Percentiles rank a stretch among this genome's conserved stretches.
Evolutionary conservation across 495 filamentous ascomycete species (phyloP).

Genomic region (Bacidia rubella): DNA sequence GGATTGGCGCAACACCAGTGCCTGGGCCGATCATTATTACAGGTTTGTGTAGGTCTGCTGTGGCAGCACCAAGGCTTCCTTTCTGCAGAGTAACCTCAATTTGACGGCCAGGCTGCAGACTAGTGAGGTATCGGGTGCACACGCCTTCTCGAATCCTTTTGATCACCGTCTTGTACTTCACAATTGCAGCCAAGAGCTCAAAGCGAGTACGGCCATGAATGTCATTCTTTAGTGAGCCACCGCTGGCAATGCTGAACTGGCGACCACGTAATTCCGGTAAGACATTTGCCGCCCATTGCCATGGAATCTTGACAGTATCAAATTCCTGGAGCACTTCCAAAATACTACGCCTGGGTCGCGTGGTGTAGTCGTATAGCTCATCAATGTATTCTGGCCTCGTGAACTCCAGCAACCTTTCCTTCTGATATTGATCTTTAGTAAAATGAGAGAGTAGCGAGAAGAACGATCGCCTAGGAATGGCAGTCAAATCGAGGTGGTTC

Average conservation of each 20-base stretch:
- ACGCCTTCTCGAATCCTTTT: constrained; percentile 76
- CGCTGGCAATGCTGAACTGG: constrained; percentile 81
- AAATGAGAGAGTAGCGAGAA: constrained; percentile 63
- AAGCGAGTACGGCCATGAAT: constrained; percentile 36
- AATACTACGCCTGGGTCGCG: constrained; percentile 79
- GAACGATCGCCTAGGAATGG: constrained; percentile 79
- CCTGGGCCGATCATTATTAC: constrained; percentile 76
- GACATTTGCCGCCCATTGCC: constrained; percentile 49
- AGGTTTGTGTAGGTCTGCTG: constrained; percentile 36
- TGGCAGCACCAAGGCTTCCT: constrained; percentile 36
- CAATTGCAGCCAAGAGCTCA: constrained; percentile 76
- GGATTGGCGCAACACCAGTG: constrained; percentile 82
- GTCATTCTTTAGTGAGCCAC: constrained; percentile 37
- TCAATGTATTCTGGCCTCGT: constrained; percentile 62
- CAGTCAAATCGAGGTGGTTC: constrained; percentile 74
- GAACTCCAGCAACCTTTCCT: constrained; percentile 73
- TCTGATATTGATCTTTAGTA: constrained; percentile 55
- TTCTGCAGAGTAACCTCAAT: constrained; percentile 45
- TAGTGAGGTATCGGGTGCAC: constrained; percentile 72
- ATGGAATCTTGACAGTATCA: constrained; percentile 66
- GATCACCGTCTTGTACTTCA: constrained; percentile 81
- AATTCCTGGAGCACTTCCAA: constrained; percentile 89
- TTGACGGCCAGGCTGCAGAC: constrained; percentile 41
- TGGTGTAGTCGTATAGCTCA: constrained; percentile 91
- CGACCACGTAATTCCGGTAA: constrained; percentile 65